A percentile compares a stretch with the other conserved stretches of the same genome.
phyloP scores from a whole-genome alignment of 2,329 filamentous ascomycete genomes.

The Dactylellina haptotyla region DNA sequence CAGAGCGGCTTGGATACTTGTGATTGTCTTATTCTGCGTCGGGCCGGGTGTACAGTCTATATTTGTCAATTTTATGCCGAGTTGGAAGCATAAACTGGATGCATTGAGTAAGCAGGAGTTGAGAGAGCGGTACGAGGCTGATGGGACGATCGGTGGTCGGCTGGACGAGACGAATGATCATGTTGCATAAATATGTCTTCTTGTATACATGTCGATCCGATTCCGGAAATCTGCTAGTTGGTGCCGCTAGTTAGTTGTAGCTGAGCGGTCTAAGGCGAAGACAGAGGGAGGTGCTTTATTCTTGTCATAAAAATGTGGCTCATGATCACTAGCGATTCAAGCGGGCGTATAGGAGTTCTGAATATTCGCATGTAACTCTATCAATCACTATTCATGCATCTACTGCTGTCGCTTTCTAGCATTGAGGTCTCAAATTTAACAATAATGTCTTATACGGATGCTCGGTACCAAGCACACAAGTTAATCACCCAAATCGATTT shows the following conservation, averaged over 20 bases:
- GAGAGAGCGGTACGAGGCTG: slow-evolving; percentile 30
- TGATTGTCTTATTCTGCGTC: slow-evolving; percentile 22
- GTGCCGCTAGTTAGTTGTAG: too few species aligned
- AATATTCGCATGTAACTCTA: background rate
- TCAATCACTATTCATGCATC: background rate
- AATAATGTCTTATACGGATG: too few species aligned
- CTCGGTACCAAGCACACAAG: background rate
- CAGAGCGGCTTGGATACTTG: slow-evolving; percentile 24
- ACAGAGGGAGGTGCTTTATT: background rate
- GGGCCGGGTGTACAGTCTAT: slow-evolving; percentile 28
- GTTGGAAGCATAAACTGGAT: slow-evolving; percentile 40
- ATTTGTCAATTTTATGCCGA: slow-evolving; percentile 42
- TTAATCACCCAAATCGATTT: background rate
- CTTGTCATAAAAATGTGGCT: background rate
- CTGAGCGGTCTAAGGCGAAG: too few species aligned
- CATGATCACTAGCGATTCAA: background rate
- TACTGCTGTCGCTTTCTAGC: background rate
- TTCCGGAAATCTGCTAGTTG: too few species aligned
- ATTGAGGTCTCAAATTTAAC: background rate
- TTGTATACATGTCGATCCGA: background rate
- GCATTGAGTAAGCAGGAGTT: slow-evolving; percentile 43
- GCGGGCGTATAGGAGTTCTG: slow-evolving; percentile 21
- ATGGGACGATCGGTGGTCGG: slow-evolving; percentile 44
- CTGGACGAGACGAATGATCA: slow-evolving; percentile 22
- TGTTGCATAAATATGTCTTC: slow-evolving; percentile 21